Evolutionary conservation across 1,139 yeast genomes (phyloP), one percentile per base, ranked within the genome.

Genomic region (Kodamaea alishanica): DNA sequence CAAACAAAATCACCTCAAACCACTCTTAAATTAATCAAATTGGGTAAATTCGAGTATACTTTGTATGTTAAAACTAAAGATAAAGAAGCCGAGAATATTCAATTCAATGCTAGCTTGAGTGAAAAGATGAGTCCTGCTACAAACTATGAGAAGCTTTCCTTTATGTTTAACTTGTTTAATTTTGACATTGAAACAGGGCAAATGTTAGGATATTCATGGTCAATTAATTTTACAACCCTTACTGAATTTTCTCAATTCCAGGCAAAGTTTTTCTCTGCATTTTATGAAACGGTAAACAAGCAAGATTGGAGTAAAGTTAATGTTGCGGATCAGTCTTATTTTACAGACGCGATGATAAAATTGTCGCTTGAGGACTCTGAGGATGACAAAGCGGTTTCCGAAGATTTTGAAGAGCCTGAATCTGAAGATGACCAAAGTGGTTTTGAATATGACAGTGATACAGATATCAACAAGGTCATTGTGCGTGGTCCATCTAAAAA

Each of bases 51-150:
- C 70, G 64, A 70, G 27, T 84, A 68, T 51, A 69, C 77, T 60
- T 52, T 87, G 30, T 73, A 73, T 8, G 64, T 82, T 2, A 28
- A 32, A 15, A 42, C 43, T 3, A 44, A 41, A 9, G 10, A 25
- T 15, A 15, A 15, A 15, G 45, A 45, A 9, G 43, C 33, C 4
- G 39, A 44, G 2, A 38, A 39, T 3, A 41, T 56, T 23, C 43
- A 65, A 28, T 55, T 84, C 12, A 79, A 77, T 3, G 61, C 74
- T 4, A 51, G 57, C 1, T 54, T 86, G 23, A 55, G 64, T 11
- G 69, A 76, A 7, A 70, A 72, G 27, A 65, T 85, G 63, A 81
- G 76, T 50, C 89, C 95, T 1, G 71, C 77, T 9, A 83, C 86
- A 55, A 79, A 82, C 51, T 72, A 67, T 43, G 80, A 75, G 28